Conservation (phyloP, 2,329 filamentous ascomycete genomes). For the Colletotrichum tamarilloi region DNA sequence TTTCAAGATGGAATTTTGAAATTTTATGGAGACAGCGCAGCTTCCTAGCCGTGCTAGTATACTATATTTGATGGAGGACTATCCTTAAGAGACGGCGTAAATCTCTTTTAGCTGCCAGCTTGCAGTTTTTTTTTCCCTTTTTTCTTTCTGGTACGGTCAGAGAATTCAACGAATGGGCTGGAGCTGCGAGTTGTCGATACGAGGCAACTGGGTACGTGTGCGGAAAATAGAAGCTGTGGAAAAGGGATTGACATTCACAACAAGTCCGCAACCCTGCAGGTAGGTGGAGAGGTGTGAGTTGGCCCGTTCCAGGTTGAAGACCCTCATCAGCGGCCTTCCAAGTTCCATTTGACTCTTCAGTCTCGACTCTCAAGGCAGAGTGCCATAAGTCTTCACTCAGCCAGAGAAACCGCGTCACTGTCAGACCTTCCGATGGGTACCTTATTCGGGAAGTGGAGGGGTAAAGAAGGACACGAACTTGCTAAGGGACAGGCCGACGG, state of each 20-base stretch:
- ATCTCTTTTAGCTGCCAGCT: neutral
- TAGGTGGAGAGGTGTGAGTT: constrained; percentile 21
- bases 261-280: neutral
- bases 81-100: neutral
- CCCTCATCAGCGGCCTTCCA: constrained; percentile 2
- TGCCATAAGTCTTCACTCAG: neutral
- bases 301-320: constrained; percentile 22
- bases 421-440: neutral
- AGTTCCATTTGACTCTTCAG: neutral
- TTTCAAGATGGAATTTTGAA: neutral
- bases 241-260: constrained; percentile 12
- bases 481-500: constrained; percentile 2
- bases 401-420: neutral
- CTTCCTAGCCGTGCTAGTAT: neutral
- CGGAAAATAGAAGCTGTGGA: constrained; percentile 10
- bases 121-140: neutral
- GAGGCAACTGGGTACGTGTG: constrained; percentile 13
- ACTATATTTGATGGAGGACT: neutral
- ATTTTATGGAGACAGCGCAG: neutral
- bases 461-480: neutral
- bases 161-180: neutral
- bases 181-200: constrained; percentile 8
- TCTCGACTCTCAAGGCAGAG: neutral
- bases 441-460: neutral
- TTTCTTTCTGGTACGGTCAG: neutral